Conservation (phyloP, 2,329 filamentous ascomycete genomes). For the Colletotrichum limetticola region DNA sequence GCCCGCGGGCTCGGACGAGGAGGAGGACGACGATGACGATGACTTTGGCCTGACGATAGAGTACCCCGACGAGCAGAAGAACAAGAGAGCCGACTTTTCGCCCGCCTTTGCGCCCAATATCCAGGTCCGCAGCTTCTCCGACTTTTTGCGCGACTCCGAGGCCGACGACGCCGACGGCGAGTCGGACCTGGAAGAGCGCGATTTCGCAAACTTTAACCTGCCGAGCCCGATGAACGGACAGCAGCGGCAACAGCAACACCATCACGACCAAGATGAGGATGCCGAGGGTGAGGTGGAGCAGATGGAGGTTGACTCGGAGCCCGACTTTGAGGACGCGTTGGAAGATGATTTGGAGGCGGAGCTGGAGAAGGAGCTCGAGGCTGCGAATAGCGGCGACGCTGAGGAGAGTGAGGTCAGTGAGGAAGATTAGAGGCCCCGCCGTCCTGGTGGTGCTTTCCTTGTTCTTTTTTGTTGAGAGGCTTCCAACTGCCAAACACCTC, state of each 20-base stretch:
- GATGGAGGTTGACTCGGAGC: conserved; percentile 41
- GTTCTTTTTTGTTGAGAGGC: not conserved
- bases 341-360: conserved; percentile 68
- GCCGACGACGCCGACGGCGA: conserved; percentile 60
- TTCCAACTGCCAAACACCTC: not conserved
- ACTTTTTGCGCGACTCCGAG: conserved; percentile 60
- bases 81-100: conserved; percentile 55
- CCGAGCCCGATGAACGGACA: conserved; percentile 63
- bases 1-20: conserved; percentile 57
- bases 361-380: conserved; percentile 64
- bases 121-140: conserved; percentile 61
- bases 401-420: conserved; percentile 76
- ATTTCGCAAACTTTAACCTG: conserved; percentile 57
- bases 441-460: not conserved
- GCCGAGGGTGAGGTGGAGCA: conserved; percentile 35
- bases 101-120: conserved; percentile 53
- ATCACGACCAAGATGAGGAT: conserved; percentile 39
- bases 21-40: conserved; percentile 66
- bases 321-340: conserved; percentile 50
- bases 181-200: conserved; percentile 56
- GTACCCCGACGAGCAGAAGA: conserved; percentile 60
- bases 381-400: conserved; percentile 53
- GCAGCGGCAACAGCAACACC: conserved; percentile 40
- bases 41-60: conserved; percentile 69
- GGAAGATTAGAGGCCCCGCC: conserved; percentile 60